Percentiles rank a stretch among this genome's conserved stretches.
Conservation (phyloP, 805 yeast genomes). For the Starmerella roubikii region DNA sequence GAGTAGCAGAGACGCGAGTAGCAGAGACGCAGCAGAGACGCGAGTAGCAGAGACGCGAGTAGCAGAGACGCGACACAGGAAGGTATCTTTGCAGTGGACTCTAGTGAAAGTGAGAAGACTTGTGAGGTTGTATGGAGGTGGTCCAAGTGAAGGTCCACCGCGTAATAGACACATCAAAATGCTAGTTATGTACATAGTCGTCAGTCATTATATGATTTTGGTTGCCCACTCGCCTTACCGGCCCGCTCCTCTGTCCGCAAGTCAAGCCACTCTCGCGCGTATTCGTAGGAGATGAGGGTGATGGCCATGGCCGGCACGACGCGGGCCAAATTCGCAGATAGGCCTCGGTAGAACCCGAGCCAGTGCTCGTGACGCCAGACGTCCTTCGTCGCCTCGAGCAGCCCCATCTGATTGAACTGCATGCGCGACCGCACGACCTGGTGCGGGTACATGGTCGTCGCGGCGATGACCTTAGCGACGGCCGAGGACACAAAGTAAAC, state of each 20-base stretch:
- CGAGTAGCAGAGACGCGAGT: too few relatives aligned
- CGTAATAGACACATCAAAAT: too few relatives aligned
- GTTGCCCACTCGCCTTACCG: neutral
- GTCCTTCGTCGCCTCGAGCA: constrained; percentile 26
- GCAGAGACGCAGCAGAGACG: too few relatives aligned
- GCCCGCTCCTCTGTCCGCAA: neutral
- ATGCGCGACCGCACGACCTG: constrained; percentile 70
- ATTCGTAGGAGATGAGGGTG: constrained; percentile 76
- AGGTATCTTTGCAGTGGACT: too few relatives aligned
- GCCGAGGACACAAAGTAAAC: constrained; percentile 55
- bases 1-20: too few relatives aligned
- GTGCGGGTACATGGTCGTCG: constrained; percentile 61
- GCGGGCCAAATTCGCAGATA: constrained; percentile 60
- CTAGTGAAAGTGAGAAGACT: too few relatives aligned
- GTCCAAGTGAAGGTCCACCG: too few relatives aligned
- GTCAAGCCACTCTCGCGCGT: constrained; percentile 11
- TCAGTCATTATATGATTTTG: too few relatives aligned
- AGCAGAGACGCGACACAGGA: too few relatives aligned
- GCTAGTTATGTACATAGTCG: too few relatives aligned
- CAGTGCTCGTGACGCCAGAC: constrained; percentile 42
- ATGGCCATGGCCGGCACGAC: constrained; percentile 90
- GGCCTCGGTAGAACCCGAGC: constrained; percentile 69
- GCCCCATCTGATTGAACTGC: constrained; percentile 33
- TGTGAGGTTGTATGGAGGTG: too few relatives aligned
- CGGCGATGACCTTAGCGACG: constrained; percentile 52